Evolutionary conservation across 495 filamentous ascomycete genomes (phyloP).

Genomic region (Corynascus novoguineensis): DNA sequence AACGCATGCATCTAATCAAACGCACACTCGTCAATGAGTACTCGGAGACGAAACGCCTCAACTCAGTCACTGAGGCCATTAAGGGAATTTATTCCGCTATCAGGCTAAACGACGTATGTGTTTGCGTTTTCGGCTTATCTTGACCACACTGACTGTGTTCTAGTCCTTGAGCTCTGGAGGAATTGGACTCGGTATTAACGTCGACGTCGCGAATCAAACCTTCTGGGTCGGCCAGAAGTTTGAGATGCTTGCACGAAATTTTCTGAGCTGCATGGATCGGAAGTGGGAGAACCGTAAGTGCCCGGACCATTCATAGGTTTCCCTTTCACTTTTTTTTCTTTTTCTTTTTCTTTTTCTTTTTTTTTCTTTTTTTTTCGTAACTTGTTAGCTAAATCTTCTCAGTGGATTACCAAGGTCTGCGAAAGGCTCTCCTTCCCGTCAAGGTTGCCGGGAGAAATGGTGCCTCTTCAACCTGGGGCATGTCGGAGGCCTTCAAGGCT

Average conservation of each 20-base stretch:
- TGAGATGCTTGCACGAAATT: slow-evolving; percentile 24
- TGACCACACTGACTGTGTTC: background rate
- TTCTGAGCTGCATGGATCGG: slow-evolving; percentile 12
- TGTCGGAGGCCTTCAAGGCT: slow-evolving; percentile 41
- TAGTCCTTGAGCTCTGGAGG: slow-evolving; percentile 39
- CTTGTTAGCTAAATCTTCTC: background rate
- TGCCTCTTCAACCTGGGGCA: background rate
- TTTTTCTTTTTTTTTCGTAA: background rate
- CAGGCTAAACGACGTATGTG: slow-evolving; percentile 46
- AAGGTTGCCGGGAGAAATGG: background rate
- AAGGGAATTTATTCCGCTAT: slow-evolving; percentile 83
- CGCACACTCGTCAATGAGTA: slow-evolving; percentile 67
- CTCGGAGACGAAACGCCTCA: slow-evolving; percentile 9
- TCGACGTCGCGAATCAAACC: slow-evolving; percentile 74
- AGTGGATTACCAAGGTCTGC: slow-evolving; percentile 13
- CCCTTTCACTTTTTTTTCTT: background rate
- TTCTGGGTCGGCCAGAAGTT: slow-evolving; percentile 56
- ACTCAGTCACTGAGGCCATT: slow-evolving; percentile 58
- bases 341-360: background rate
- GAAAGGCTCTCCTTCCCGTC: slow-evolving; percentile 20
- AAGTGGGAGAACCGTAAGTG: slow-evolving; percentile 15
- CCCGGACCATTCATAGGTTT: background rate
- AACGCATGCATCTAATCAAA: slow-evolving; percentile 59
- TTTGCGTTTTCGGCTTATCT: background rate
- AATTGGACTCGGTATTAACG: slow-evolving; percentile 65